Percentiles rank a stretch among this genome's conserved stretches.
phyloP scores from a whole-genome alignment of 2,329 filamentous ascomycete species.

The Arthrobotrys iridis region DNA sequence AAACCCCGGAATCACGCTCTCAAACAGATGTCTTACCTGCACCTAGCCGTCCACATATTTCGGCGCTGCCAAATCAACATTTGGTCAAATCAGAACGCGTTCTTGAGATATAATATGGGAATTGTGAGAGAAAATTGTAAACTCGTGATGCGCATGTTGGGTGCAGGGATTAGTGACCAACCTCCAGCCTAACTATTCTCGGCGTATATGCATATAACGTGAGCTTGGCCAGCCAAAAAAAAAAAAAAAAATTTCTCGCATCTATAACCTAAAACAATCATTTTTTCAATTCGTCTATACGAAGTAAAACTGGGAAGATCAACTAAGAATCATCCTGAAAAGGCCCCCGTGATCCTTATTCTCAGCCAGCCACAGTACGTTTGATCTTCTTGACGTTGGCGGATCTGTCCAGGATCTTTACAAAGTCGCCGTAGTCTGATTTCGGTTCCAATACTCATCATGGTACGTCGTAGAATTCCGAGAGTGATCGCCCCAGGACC shows the following conservation, averaged over 20 bases:
- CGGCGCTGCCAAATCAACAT: conserved; percentile 6
- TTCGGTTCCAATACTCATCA: not conserved
- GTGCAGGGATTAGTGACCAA: conserved; percentile 16
- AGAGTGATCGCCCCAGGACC: not conserved
- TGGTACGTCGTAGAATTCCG: not conserved
- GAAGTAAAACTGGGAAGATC: conserved; percentile 9
- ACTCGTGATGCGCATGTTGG: conserved; percentile 21
- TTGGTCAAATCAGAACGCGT: conserved; percentile 2
- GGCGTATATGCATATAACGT: conserved; percentile 26
- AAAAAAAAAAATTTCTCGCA: no score
- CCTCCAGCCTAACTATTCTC: conserved; percentile 2
- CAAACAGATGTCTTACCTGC: conserved; percentile 42
- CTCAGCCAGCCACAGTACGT: conserved; percentile 27
- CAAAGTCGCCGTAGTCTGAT: not conserved
- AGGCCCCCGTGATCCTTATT: not conserved
- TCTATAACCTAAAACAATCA: conserved; percentile 23
- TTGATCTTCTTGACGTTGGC: conserved; percentile 1
- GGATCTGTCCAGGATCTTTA: not conserved
- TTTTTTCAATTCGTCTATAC: not conserved
- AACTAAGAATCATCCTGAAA: not conserved
- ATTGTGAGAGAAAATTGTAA: not conserved
- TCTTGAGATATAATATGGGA: conserved; percentile 9
- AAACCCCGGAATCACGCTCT: conserved; percentile 20
- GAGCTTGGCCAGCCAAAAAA: conserved; percentile 17
- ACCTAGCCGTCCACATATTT: conserved; percentile 26